Base-by-base conservation (phyloP, 208 protist species). In the Leishmania guyanensis region DNA sequence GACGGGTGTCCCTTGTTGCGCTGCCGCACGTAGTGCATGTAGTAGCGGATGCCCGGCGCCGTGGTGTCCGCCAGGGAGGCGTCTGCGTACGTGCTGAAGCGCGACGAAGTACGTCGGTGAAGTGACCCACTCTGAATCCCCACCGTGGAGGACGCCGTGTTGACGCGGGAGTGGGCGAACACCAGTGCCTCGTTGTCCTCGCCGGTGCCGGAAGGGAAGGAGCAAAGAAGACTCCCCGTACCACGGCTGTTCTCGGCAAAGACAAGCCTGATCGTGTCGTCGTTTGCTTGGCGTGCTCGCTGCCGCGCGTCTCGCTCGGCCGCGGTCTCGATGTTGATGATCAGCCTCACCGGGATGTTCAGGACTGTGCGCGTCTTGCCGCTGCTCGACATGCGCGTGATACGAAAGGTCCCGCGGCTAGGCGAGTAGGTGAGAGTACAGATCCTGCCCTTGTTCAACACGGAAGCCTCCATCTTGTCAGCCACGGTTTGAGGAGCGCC, bases 291-390 rank as follows among this genome's bases (percentile, higher is more conserved):
- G 26, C 84, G 82, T 29, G 62, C n/a, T 9, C 68, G 77, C 81
- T 93, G 86, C 16, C 93, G 90, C 43, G 83, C 74, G 33, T 86
- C 80, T 14, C 82, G 60, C 75, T 97, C 92, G 39, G 90, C 86
- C 0, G 78, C 74, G 12, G 85, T 93, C 80, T 95, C 92, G 46
- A 95, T 70, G 81, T 97, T 97, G 56, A 97, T 79, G 46, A 95
- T 76, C 39, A 78, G 77, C 77, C 80, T 78, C 39, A 86, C 29
- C 1, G 91, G 85, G 33, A 97, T 86, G 75, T 92, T 90, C 20
- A 95, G 70, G 12, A 94, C 46, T 17, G 77, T 85, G 48, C 82
- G 84, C 22, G 56, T 71, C 48, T 86, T 88, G 48, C 87, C 88
- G 5, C 29, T 65, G 10, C 50, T 76, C 10, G 82, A 66, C 64